A percentile compares a stretch with the other conserved stretches of the same genome.
Conservation (phyloP, 345 rosid genomes). For the Eucalyptus urophylla region DNA sequence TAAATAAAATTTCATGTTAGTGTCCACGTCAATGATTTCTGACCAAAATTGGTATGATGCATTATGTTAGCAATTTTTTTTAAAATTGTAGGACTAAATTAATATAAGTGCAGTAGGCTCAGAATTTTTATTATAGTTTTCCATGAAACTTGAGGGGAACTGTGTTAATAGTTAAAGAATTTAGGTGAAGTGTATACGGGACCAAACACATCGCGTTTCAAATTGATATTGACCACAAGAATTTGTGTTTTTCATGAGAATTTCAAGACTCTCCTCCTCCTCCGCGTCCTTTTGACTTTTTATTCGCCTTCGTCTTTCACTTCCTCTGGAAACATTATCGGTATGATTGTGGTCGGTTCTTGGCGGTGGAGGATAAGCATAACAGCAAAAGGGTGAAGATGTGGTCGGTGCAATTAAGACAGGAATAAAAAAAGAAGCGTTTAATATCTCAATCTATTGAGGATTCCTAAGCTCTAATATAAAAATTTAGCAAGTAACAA, state of each 20-base stretch:
- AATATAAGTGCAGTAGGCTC: no score
- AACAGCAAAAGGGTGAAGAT: not conserved
- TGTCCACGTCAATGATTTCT: no score
- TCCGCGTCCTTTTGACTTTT: not conserved
- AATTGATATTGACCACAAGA: not conserved
- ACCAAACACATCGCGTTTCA: not conserved
- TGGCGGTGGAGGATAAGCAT: not conserved
- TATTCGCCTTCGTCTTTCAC: not conserved
- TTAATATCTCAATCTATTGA: not conserved
- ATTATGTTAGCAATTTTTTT: not conserved
- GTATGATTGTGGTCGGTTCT: not conserved
- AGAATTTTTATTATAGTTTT: no score
- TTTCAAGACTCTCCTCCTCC: not conserved
- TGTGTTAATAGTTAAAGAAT: not conserved
- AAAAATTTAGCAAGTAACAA: not conserved
- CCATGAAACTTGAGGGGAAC: not conserved
- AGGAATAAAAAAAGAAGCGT: not conserved
- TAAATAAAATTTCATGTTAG: rapidly evolving
- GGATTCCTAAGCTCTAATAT: not conserved
- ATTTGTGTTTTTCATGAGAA: not conserved
- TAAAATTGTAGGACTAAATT: no score
- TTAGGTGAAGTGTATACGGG: not conserved
- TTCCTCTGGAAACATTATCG: not conserved
- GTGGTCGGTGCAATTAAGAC: not conserved
- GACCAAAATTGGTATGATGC: rapidly evolving